Conservation (phyloP, 2,329 filamentous ascomycete species). For the Leptographium procerum region DNA sequence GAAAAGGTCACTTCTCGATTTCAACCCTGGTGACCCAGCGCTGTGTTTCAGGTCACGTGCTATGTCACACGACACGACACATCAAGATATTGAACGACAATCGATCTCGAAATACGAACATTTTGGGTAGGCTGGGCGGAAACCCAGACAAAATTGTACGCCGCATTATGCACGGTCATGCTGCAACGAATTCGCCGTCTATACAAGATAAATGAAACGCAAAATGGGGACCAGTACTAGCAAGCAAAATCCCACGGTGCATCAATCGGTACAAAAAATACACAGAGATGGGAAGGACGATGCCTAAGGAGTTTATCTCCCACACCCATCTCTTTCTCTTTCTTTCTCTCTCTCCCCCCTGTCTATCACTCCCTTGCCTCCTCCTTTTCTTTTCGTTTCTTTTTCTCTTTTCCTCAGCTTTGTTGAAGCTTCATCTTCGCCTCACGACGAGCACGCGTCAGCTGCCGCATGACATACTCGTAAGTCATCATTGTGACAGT, state of each 20-base stretch:
- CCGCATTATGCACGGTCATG: neutral
- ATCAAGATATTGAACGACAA: too few relatives aligned
- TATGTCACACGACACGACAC: too few relatives aligned
- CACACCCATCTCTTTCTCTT: neutral
- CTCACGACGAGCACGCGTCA: conserved; percentile 32
- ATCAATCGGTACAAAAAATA: neutral
- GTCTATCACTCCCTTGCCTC: neutral
- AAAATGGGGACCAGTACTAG: neutral
- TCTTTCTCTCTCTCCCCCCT: neutral
- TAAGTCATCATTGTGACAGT: conserved; percentile 98
- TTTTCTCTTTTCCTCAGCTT: neutral
- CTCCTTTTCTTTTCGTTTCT: neutral
- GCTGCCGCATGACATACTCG: conserved; percentile 57
- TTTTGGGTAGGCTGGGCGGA: too few relatives aligned
- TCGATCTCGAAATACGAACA: neutral
- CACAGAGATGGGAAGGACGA: neutral
- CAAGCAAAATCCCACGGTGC: neutral
- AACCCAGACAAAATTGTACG: neutral
- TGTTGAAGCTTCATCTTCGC: conserved; percentile 23
- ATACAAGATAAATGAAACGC: neutral
- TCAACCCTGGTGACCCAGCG: too few relatives aligned
- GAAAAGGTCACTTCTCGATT: too few relatives aligned
- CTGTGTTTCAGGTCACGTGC: too few relatives aligned
- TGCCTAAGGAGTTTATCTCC: neutral
- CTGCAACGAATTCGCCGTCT: neutral